Evolutionary conservation across 2,329 filamentous ascomycete species (phyloP).

Genomic region (Aureobasidium lini): DNA sequence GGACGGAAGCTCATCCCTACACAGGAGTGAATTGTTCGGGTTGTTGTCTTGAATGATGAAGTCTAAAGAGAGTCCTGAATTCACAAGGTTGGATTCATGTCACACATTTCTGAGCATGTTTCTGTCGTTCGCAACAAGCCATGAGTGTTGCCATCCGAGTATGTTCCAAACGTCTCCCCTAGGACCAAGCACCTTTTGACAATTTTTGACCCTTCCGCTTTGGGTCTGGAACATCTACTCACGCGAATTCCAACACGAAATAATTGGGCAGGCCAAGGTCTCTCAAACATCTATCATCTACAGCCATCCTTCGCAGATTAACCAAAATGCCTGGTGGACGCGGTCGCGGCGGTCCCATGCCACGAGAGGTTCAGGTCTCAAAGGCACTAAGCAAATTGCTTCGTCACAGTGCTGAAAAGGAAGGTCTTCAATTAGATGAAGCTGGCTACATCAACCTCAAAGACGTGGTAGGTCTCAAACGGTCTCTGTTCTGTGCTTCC

Average conservation of each 20-base stretch:
- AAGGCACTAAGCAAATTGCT: constrained; percentile 47
- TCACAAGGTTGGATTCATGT: no score
- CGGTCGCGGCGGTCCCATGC: constrained; percentile 28
- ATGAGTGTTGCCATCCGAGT: neutral
- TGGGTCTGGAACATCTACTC: no score
- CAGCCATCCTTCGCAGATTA: neutral
- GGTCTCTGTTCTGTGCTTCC: neutral
- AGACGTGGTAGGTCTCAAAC: constrained; percentile 44
- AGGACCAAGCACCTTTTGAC: neutral
- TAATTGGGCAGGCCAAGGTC: no score
- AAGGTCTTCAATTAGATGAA: constrained; percentile 50
- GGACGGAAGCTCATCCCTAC: no score
- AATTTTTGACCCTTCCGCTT: neutral
- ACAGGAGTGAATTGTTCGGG: no score
- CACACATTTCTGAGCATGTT: no score
- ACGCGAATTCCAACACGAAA: no score
- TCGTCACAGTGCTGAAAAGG: constrained; percentile 54
- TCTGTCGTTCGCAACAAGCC: neutral
- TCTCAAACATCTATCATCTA: no score
- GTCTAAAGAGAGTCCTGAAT: no score
- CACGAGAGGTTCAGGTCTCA: constrained; percentile 39
- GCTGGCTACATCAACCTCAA: constrained; percentile 55
- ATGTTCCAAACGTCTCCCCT: neutral
- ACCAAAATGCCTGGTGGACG: constrained; percentile 20
- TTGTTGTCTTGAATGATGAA: no score